Base-by-base conservation (phyloP, 2,329 filamentous ascomycete species). In the Fusarium veterinarium region DNA sequence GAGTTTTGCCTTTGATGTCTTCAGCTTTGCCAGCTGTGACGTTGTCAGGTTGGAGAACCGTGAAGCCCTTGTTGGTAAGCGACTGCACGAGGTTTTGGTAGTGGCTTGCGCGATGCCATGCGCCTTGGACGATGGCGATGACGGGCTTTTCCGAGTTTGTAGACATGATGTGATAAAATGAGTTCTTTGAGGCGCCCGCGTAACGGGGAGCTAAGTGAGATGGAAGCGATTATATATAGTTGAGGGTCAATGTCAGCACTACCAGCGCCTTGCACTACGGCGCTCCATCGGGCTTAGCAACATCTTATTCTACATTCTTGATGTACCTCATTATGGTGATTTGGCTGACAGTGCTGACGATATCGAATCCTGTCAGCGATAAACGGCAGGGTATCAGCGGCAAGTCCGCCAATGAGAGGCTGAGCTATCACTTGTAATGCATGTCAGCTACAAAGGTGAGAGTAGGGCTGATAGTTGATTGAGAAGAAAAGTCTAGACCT, bases 21-120 rank as follows among this genome's bases (percentile, higher is more conserved):
- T 60, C 41, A 5, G 23, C 33, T 0, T 35, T 19, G 4, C 71
- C 58, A 16, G 71, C 44, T 1, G 71, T 33, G 3, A 41, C 40
- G 0, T 60, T 73, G 1, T 42, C n/a, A 0, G 71, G 71, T 1
- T 31, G 52, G 3, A 69, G 19, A 1, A 73, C 63, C 2, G 30
- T 30, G 20, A 53, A 74, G 7, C 68, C 68, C 13, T 56, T 44
- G 19, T 28, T 3, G 3, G 17, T 44, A 4, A 74, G 4, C 1
- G 28, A 28, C 13, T 69, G 4, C 3, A n/a, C 31, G 2, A 74
- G 40, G 9, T 6, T 19, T 14, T 60, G 12, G 23, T 74, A 74
- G 14, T 74, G 68, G 3, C 11, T 30, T 4, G 42, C 30, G 2
- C 64, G 57, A 5, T 74, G 64, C 67, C 71, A 74, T 0, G 71